Evolutionary conservation across 2,329 filamentous ascomycete species (phyloP), one percentile per base, ranked within the genome.

Genomic region (Fusarium circinatum): DNA sequence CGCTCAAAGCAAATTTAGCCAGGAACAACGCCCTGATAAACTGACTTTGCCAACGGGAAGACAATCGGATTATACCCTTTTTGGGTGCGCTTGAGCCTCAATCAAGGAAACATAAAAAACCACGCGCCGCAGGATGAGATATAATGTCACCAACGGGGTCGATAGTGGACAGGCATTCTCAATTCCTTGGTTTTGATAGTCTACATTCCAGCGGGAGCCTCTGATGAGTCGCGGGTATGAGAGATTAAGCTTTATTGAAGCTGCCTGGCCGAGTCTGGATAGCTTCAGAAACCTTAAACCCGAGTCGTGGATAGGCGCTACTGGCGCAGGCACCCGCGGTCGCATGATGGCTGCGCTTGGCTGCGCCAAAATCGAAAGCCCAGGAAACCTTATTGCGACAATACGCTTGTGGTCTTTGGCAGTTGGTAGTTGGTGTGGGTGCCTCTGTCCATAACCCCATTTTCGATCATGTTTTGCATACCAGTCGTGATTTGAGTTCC

Each of bases 251-350:
- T 69, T 34, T 30, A 71, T 76, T 39, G 41, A 62, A 71, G 60
- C 49, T 61, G 18, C 54, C 24, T 49, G 41, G 20, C 41, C 41
- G 10, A 56, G 51, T 57, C 59, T 48, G 20, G 38, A 65, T 66
- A 62, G 49, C 64, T 62, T 69, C 66, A 74, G 9, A 68, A 75
- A 74, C 62, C 41, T 63, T 72, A 75, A 66, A 56, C 39, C 22
- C 20, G 32, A 18, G 24, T 42, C 18, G 20, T 60, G 48, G 44
- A 58, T 69, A 45, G 48, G 54, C 68, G 41, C 59, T 68, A 74
- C 71, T 72, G 59, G 71, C 62, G 71, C 71, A 74, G 54, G 70
- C 66, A 73, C 70, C 71, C 71, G 63, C 36, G 20, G 32, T 49
- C 44, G 28, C 47, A 56, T 65, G 39, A 39, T 49, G 49, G 28